Evolutionary conservation across 1,139 yeast species (phyloP), one percentile per base, ranked within the genome.

Genomic region (Blastobotrys capitulatus): DNA sequence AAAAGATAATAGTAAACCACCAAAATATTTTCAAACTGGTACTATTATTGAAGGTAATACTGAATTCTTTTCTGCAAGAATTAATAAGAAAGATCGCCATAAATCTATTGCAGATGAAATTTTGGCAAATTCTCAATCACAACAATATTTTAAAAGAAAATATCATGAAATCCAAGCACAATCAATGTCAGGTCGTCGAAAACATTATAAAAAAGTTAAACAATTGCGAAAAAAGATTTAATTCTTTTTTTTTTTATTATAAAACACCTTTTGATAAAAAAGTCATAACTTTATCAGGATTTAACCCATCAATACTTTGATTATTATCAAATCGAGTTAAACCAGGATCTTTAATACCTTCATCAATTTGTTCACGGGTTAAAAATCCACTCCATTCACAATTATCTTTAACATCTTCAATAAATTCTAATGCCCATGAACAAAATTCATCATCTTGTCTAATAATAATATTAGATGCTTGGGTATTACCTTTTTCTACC

Each of bases 1-100:
- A 69, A 87, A 87, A 66, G 94, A 86, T 52, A 83, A 82, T 55
- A 86, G 95, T 84, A 77, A 76, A 49, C 74, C 79, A 6, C 95
- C 96, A 19, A 88, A 86, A 61, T 80, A 75, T 57, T 89, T 92
- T 66, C 94, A 90, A 55, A 78, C 86, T 63, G 98, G 98, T 12
- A 89, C 97, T 0, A 79, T 92, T 35, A 68, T 90, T 19, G 94
- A 86, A 60, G 94, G 90, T 42, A 80, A 83, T 55, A 77, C 87
- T 1, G 97, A 89, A 63, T 87, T 76, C 65, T 86, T 75, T 68
- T 80, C 86, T 38, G 73, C 84, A n/a, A 74, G 95, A 56, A 63
- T 89, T 59, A 75, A 79, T 46, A 79, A 80, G 57, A 83, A 79
- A 62, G 83, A 86, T 58, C 79, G 95, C 57, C 89, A 90, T 55